Base-by-base conservation (phyloP, 2,329 filamentous ascomycete genomes). In the Pleomassaria siparia region DNA sequence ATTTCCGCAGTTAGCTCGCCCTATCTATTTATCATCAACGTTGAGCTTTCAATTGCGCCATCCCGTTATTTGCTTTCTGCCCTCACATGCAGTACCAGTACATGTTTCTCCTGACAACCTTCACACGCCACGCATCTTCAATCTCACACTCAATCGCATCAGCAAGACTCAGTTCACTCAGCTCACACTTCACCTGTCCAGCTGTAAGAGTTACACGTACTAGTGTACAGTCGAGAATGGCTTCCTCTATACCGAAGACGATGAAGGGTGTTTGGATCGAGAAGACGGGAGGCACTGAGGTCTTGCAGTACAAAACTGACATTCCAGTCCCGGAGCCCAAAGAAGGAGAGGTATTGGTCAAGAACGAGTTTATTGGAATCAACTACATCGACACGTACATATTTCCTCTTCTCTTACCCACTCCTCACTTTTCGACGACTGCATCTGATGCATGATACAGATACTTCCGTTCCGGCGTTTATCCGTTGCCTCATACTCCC, bases 381-480 rank as follows among this genome's bases (percentile, higher is more conserved):
- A 96, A 96, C 74, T 96, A 82, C 74, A 95, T 96, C 63, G 91
- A 96, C 72, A 95, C 82, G 80, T 84, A 70, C 7, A 24, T 40
- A 29, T 22, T 43, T n/a, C 13, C n/a, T 33, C 30, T 21, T 21
- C 21, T n/a, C 9, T 37, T 20, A 37, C 20, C 13, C 29, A 16
- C 16, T 46, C 26, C 20, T 2, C 11, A 9, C 5, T 15, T 39
- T 35, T 18, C 16, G 12, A n/a, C n/a, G n/a, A n/a, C n/a, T n/a
- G n/a, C n/a, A n/a, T n/a, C n/a, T n/a, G 12, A 32, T 32, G 41
- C 37, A 11, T 32, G 7, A n/a, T 20, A 33, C 53, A 84, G 79
- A 30, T 95, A 96, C 74, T 95, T 91, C 80, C 89, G 91, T 67
- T 84, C 81, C 11, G 91, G 91, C 10, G 81, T 95, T 42, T 96